These are phyloP conservation scores for Sarocladiaceae sp. DNA, from an alignment of 2,329 filamentous ascomycete genomes.

Conservation along the genomic window DNA sequence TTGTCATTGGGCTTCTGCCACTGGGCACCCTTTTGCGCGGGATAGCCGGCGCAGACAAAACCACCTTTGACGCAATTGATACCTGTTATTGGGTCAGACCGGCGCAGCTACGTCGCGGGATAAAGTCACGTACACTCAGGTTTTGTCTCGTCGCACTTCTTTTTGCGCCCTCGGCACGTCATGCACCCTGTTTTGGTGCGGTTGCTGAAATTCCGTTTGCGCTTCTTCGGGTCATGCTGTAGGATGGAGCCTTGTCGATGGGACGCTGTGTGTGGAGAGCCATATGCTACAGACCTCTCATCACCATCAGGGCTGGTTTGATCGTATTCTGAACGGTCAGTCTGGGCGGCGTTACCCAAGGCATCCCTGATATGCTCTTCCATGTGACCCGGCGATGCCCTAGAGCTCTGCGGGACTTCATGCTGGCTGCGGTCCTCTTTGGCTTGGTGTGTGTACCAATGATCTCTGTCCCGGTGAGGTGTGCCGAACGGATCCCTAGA, in stretches of 20 bases:
- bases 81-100: constrained; percentile 39
- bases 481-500: constrained; percentile 36
- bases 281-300: constrained; percentile 31
- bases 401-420: constrained; percentile 40
- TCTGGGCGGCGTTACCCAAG: constrained; percentile 37
- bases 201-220: constrained; percentile 84
- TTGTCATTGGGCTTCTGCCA: constrained; percentile 74
- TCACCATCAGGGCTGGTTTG: constrained; percentile 50
- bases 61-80: constrained; percentile 87
- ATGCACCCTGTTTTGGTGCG: constrained; percentile 93
- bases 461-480: constrained; percentile 40
- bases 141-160: constrained; percentile 95
- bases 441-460: constrained; percentile 41
- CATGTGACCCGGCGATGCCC: constrained; percentile 38
- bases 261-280: constrained; percentile 36
- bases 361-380: constrained; percentile 45
- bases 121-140: constrained; percentile 67
- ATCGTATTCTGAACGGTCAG: constrained; percentile 43
- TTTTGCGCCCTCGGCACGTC: constrained; percentile 87
- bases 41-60: constrained; percentile 89
- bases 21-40: constrained; percentile 61
- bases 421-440: constrained; percentile 41
- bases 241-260: constrained; percentile 42
- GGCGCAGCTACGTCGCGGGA: neutral
- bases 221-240: constrained; percentile 59